A percentile compares a stretch with the other conserved stretches of the same genome.
Evolutionary conservation across 495 filamentous ascomycete species (phyloP).

Genomic region (Podospora conica): DNA sequence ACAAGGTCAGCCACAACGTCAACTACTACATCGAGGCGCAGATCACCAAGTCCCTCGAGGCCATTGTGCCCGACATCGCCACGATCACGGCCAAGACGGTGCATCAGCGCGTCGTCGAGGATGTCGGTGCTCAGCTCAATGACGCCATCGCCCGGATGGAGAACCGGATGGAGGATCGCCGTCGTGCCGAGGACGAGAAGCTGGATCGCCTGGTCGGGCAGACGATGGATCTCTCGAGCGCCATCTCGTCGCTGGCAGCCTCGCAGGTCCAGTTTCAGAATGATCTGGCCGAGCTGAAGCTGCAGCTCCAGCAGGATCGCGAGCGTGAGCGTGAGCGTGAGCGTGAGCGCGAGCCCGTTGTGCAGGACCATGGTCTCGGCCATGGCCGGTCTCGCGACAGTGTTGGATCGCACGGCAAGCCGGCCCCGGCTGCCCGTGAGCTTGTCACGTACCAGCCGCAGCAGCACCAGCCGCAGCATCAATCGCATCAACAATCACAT

Average conservation of each 20-base stretch:
- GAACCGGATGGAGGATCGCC: conserved; percentile 59
- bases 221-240: conserved; percentile 64
- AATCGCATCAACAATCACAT: conserved; percentile 32
- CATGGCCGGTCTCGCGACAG: conserved; percentile 19
- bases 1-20: conserved; percentile 60
- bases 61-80: conserved; percentile 60
- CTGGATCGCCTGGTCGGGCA: conserved; percentile 75
- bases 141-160: conserved; percentile 49
- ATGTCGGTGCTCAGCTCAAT: conserved; percentile 31
- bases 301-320: conserved; percentile 20
- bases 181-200: conserved; percentile 63
- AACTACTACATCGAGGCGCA: conserved; percentile 61
- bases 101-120: conserved; percentile 43
- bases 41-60: conserved; percentile 55
- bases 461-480: conserved; percentile 17
- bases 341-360: conserved; percentile 11
- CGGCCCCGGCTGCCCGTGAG: conserved; percentile 14
- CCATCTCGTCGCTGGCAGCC: conserved; percentile 62
- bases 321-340: conserved; percentile 19
- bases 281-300: conserved; percentile 21
- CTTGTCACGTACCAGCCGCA: conserved; percentile 22
- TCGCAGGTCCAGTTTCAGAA: conserved; percentile 44
- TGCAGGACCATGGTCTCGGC: conserved; percentile 7
- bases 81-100: conserved; percentile 49
- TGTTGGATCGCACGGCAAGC: conserved; percentile 18